Conservation (phyloP, 2,329 filamentous ascomycete species). For the Xenoacremonium recifei region DNA sequence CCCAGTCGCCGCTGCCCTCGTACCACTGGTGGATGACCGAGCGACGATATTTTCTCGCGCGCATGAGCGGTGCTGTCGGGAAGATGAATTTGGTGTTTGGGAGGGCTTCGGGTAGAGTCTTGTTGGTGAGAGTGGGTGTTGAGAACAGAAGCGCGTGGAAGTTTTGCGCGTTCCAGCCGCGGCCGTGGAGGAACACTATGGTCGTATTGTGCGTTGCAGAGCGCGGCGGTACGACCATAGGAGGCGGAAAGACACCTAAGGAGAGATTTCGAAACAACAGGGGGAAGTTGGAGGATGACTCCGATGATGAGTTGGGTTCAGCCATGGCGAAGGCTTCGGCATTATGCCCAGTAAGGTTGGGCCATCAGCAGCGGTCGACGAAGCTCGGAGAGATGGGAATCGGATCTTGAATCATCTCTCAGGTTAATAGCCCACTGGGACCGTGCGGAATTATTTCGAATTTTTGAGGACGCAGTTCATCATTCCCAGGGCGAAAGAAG, state of each 20-base stretch:
- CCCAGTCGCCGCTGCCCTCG: conserved; percentile 35
- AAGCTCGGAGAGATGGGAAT: too few relatives aligned
- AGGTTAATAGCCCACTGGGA: too few relatives aligned
- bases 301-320: too few relatives aligned
- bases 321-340: too few relatives aligned
- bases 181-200: conserved; percentile 49
- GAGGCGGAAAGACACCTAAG: conserved; percentile 24
- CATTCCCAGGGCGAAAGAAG: too few relatives aligned
- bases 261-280: too few relatives aligned
- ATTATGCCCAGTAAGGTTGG: too few relatives aligned
- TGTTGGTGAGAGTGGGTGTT: conserved; percentile 12
- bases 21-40: conserved; percentile 35
- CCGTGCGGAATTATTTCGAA: too few relatives aligned
- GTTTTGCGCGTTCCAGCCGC: conserved; percentile 39
- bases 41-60: conserved; percentile 32
- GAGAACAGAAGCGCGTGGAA: conserved; percentile 41
- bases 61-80: conserved; percentile 42
- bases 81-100: conserved; percentile 49
- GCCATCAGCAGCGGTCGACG: too few relatives aligned
- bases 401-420: too few relatives aligned
- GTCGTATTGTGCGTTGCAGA: conserved; percentile 38
- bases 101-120: conserved; percentile 32
- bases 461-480: too few relatives aligned
- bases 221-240: conserved; percentile 20
- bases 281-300: too few relatives aligned